Evolutionary conservation across 176 grass and related monocot species (phyloP).

Genomic region (Sorghum bicolor): Sorghum_bicolor_NCBIv3 NC_012870.2:65077001-65077500

Average conservation of each 20-base stretch:
- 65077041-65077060: conserved; percentile 5
- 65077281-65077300: conserved; percentile 13
- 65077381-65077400: conserved; percentile 8
- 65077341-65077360: not conserved
- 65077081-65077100: not conserved
- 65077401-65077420: not conserved
- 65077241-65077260: conserved; percentile 99
- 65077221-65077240: conserved; percentile 94
- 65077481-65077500: not conserved
- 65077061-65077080: not conserved
- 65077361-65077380: not conserved
- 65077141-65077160: conserved; percentile 89
- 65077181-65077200: conserved; percentile 83
- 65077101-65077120: conserved; percentile 48
- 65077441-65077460: conserved; percentile 5
- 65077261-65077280: conserved; percentile 60
- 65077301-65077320: conserved; percentile 8
- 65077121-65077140: conserved; percentile 98
- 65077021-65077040: conserved; percentile 48
- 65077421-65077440: conserved; percentile 1
- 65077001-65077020: conserved; percentile 98
- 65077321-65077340: conserved; percentile 19
- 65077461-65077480: not conserved
- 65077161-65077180: conserved; percentile 91
- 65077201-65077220: conserved; percentile 92